phyloP scores from a whole-genome alignment of 352 stramenopile genomes.

The Globisporangium viniferum region DNA sequence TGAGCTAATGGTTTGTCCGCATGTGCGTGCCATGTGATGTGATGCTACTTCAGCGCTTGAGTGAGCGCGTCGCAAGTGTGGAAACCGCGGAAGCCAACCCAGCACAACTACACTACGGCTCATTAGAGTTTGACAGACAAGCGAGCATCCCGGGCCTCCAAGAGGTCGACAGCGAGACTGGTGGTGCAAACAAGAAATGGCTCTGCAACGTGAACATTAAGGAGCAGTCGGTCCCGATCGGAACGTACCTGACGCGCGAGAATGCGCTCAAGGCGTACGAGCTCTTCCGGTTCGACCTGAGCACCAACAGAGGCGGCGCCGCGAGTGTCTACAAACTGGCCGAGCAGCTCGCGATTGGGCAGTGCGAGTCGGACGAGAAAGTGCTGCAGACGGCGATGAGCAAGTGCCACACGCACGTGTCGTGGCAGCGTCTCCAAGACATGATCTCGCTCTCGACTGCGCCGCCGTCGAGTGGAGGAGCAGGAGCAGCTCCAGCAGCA shows the following conservation, averaged over 20 bases:
- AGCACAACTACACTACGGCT: conserved; percentile 18
- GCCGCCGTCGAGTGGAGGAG: neutral
- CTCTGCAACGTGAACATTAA: conserved; percentile 50
- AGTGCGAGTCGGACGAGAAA: conserved; percentile 27
- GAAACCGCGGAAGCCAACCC: neutral
- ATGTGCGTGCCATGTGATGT: neutral
- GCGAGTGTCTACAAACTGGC: conserved; percentile 27
- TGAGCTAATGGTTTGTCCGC: neutral
- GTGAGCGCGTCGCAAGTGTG: conserved; percentile 4
- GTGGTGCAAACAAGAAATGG: conserved; percentile 24
- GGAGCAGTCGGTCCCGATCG: conserved; percentile 39
- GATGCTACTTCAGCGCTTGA: neutral
- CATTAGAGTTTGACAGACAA: conserved; percentile 28
- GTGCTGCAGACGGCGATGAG: conserved; percentile 39
- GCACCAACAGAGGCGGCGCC: conserved; percentile 20
- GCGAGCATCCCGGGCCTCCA: conserved; percentile 45
- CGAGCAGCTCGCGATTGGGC: conserved; percentile 17
- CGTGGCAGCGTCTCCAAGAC: conserved; percentile 31
- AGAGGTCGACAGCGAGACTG: conserved; percentile 7
- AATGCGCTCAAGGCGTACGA: conserved; percentile 48
- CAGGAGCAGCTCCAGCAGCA: neutral
- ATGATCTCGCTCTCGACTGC: conserved; percentile 14
- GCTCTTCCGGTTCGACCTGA: conserved; percentile 29
- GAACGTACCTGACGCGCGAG: conserved; percentile 28
- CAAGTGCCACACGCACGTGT: conserved; percentile 41